These are phyloP conservation scores for Hevea brasiliensis DNA, from an alignment of 345 rosid species.

Conservation along the genomic window DNA sequence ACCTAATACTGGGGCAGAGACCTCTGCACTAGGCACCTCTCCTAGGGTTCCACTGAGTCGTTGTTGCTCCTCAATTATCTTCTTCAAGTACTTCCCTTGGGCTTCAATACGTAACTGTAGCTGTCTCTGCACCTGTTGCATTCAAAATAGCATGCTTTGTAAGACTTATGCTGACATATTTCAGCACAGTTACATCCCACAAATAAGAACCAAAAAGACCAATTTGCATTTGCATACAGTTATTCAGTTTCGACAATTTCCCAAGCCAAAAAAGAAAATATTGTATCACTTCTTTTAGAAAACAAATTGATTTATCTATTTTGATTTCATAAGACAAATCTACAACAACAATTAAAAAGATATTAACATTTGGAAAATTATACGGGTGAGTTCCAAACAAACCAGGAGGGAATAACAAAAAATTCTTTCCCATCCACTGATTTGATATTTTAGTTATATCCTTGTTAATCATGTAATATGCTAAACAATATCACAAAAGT, in stretches of 20 bases:
- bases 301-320: not conserved
- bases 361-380: not conserved
- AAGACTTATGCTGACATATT: not conserved
- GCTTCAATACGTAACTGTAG: constrained; percentile 97
- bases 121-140: constrained; percentile 90
- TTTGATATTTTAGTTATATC: not conserved
- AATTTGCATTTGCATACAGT: not conserved
- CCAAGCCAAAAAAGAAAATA: not conserved
- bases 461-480: not conserved
- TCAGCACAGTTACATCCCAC: not conserved
- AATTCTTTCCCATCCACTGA: not conserved
- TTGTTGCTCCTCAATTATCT: constrained; percentile 98
- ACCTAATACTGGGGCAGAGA: constrained; percentile 43
- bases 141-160: constrained; percentile 9
- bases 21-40: constrained; percentile 49
- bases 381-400: not conserved
- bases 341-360: no score
- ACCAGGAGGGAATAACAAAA: not conserved
- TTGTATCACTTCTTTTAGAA: not conserved
- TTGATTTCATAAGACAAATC: no score
- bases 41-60: constrained; percentile 69
- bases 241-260: not conserved
- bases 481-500: not conserved
- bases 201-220: not conserved
- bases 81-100: constrained; percentile 93